phyloP scores from a whole-genome alignment of 805 yeast species.

The Zygosaccharomyces lentus region DNA sequence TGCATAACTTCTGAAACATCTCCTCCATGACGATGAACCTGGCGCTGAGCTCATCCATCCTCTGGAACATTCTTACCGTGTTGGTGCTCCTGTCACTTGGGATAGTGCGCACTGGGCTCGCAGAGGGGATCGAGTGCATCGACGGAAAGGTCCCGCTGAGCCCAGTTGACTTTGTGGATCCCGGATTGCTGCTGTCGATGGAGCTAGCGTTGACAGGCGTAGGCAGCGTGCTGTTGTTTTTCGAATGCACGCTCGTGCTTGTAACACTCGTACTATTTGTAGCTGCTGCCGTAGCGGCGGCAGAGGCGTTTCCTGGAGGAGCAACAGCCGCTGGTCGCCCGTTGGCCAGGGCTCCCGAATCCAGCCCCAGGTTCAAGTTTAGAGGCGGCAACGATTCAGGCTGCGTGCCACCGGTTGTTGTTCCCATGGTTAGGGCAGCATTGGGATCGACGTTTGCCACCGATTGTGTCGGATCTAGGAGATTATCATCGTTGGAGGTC shows the following conservation, averaged over 20 bases:
- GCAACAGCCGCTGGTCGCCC: slow-evolving; percentile 6
- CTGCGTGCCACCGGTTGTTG: not conserved
- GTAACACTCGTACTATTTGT: not conserved
- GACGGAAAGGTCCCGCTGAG: slow-evolving; percentile 9
- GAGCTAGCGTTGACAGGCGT: slow-evolving; percentile 12
- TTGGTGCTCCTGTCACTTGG: slow-evolving; percentile 12
- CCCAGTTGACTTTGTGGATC: slow-evolving; percentile 10
- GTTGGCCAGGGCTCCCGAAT: slow-evolving; percentile 6
- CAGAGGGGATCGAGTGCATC: slow-evolving; percentile 10
- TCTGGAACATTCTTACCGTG: slow-evolving; percentile 28
- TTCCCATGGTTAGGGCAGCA: not conserved
- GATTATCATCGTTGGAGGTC: not conserved
- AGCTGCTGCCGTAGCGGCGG: slow-evolving; percentile 5
- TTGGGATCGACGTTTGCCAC: not conserved
- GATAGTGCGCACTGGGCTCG: slow-evolving; percentile 11
- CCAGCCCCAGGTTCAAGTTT: slow-evolving; percentile 11
- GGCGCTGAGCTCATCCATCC: slow-evolving; percentile 33
- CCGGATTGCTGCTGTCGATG: slow-evolving; percentile 12
- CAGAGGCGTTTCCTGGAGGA: slow-evolving; percentile 8
- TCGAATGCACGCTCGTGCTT: slow-evolving; percentile 8
- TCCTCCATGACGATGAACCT: slow-evolving; percentile 33
- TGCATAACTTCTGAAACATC: slow-evolving; percentile 26
- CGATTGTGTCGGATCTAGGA: slow-evolving; percentile 2
- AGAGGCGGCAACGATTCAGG: slow-evolving; percentile 9
- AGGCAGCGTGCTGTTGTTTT: slow-evolving; percentile 10